phyloP scores from a whole-genome alignment of 2,329 filamentous ascomycete genomes.

The Fusarium neocosmosporiellum region DNA sequence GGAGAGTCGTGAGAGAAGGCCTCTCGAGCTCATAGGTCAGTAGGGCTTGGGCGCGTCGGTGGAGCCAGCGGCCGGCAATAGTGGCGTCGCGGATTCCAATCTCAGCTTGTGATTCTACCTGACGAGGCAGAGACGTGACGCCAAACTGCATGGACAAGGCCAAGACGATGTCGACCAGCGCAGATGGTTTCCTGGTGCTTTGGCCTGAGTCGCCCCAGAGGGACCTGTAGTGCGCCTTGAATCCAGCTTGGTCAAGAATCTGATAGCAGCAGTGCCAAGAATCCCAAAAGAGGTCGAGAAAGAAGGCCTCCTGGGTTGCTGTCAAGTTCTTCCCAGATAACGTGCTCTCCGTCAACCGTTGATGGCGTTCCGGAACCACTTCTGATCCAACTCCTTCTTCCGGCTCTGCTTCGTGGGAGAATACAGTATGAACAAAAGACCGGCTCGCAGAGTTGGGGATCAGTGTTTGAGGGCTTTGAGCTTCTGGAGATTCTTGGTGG shows the following conservation, averaged over 20 bases:
- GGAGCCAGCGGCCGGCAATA: conserved; percentile 57
- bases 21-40: conserved; percentile 40
- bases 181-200: conserved; percentile 53
- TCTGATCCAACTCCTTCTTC: not conserved
- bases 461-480: not conserved
- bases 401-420: not conserved
- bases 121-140: conserved; percentile 28
- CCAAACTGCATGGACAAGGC: conserved; percentile 62
- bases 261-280: conserved; percentile 53
- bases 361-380: not conserved
- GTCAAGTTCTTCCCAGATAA: conserved; percentile 38
- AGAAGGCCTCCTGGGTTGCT: conserved; percentile 56
- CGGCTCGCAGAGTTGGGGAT: not conserved
- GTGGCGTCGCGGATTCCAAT: conserved; percentile 47
- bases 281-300: conserved; percentile 58
- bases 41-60: conserved; percentile 56
- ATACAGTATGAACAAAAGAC: not conserved
- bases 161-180: conserved; percentile 62
- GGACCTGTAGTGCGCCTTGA: conserved; percentile 9
- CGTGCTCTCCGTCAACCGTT: not conserved
- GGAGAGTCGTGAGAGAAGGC: not conserved
- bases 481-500: not conserved
- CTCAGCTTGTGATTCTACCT: not conserved
- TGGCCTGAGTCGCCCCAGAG: not conserved
- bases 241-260: conserved; percentile 40